phyloP scores from a whole-genome alignment of 805 yeast species.

The Candida andamanensis region DNA sequence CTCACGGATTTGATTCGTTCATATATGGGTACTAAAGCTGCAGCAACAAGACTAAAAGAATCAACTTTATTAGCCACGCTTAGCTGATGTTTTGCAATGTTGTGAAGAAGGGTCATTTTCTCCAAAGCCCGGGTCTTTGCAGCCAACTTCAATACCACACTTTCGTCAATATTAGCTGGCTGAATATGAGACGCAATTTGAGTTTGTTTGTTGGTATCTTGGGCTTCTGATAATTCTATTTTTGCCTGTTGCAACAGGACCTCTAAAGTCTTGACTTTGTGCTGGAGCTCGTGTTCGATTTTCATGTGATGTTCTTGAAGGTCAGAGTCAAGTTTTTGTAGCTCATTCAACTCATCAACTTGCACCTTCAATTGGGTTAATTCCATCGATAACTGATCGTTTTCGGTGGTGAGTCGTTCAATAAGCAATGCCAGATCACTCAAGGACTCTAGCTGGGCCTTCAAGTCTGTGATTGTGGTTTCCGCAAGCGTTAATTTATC shows the following conservation, averaged over 20 bases:
- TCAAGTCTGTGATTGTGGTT: conserved; percentile 20
- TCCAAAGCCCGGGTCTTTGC: conserved; percentile 8
- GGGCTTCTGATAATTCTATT: too few relatives aligned
- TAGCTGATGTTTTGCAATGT: too few relatives aligned
- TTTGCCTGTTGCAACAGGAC: too few relatives aligned
- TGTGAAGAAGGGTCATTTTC: too few relatives aligned
- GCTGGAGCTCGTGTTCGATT: conserved; percentile 39
- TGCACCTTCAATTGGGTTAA: conserved; percentile 29
- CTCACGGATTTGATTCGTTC: too few relatives aligned
- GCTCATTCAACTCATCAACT: conserved; percentile 43
- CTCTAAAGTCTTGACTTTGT: too few relatives aligned
- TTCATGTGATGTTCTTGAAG: conserved; percentile 42
- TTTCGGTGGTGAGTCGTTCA: conserved; percentile 30
- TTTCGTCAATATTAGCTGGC: too few relatives aligned
- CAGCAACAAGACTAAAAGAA: too few relatives aligned
- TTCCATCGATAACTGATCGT: conserved; percentile 29
- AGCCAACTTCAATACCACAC: conserved; percentile 1
- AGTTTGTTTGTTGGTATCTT: too few relatives aligned
- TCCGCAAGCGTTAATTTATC: conserved; percentile 22
- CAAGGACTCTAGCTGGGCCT: conserved; percentile 28
- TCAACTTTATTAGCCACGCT: too few relatives aligned
- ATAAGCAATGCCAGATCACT: conserved; percentile 31
- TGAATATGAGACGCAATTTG: too few relatives aligned
- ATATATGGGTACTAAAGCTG: too few relatives aligned
- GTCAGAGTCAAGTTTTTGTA: conserved; percentile 46